Evolutionary conservation across 441 rosid species (phyloP), one percentile per base, ranked within the genome.

Genomic region (Bocquillonia castaneifolia): DNA sequence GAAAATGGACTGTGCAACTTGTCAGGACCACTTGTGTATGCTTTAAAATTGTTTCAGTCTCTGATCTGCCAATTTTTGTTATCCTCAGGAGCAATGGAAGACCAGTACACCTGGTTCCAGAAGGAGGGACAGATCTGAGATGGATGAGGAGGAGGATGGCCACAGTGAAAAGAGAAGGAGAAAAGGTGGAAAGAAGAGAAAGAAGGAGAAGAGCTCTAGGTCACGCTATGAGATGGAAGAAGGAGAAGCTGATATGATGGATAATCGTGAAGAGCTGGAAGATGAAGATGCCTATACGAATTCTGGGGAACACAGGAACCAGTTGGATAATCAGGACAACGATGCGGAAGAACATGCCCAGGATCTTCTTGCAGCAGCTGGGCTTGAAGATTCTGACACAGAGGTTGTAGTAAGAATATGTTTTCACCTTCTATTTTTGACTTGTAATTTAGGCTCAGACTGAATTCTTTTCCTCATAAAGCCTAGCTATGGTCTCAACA

Each of bases 1-100:
- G 26, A 68, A 68, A 57, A 9, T 51, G 37, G 28, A 40, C 1
- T 17, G 9, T 2, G 29, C 6, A 23, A 20, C 56, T 37, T 37
- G 42, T 59, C 36, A 1, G 31, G 34, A 20, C 2, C 15, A n/a
- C n/a, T 51, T 10, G 50, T 28, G 36, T 23, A 17, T 45, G n/a
- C 64, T 64, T 52, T 13, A 48, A 20, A 37, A 28, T 36, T 25
- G 48, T 10, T 51, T 68, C 34, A 54, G 42, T 63, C 48, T 47
- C 47, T 66, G 25, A 53, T 64, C 58, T 64, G 15, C 31, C 44
- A 44, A 23, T 44, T 63, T 72, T 72, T 70, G 73, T 57, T 47
- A 51, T 77, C 63, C 58, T 23, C 80, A 92, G 98, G 99, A 95
- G 81, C 98, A 90, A 89, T 95, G 99, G 99, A 95, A 88, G 87